Evolutionary conservation across 805 yeast genomes (phyloP).

Genomic region (Teunomyces kruisii): DNA sequence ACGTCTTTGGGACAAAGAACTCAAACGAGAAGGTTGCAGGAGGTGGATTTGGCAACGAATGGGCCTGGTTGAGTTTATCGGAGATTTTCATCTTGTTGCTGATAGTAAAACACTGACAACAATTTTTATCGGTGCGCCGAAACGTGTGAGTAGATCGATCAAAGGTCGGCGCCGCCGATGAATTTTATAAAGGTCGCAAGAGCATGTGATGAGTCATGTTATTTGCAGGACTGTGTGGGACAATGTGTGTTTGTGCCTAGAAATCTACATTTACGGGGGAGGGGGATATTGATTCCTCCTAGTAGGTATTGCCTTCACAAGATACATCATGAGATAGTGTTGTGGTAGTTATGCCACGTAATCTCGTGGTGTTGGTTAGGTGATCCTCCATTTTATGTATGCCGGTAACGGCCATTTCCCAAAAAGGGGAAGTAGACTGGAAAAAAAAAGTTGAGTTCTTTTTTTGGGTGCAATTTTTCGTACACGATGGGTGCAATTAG

Average conservation of each 20-base stretch:
- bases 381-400: no score
- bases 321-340: no score
- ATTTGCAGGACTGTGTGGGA: neutral
- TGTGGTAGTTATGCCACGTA: no score
- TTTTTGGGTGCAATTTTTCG: neutral
- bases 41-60: conserved; percentile 37
- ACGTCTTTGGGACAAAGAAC: conserved; percentile 95
- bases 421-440: neutral
- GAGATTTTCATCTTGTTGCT: conserved; percentile 36
- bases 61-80: conserved; percentile 44
- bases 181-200: conserved; percentile 1
- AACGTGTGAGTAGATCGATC: conserved; percentile 3
- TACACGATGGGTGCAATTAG: neutral
- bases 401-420: conserved; percentile 3
- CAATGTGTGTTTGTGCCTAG: no score
- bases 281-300: no score
- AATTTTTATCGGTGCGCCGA: neutral
- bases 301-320: no score
- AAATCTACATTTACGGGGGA: no score
- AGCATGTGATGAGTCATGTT: conserved; percentile 1
- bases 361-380: no score
- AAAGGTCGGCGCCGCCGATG: neutral
- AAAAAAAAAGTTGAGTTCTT: neutral
- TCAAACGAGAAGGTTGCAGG: conserved; percentile 88
- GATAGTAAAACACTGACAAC: neutral